These are phyloP conservation scores for Colletotrichum melonis DNA, from an alignment of 2,329 filamentous ascomycete genomes.

Conservation along the genomic window DNA sequence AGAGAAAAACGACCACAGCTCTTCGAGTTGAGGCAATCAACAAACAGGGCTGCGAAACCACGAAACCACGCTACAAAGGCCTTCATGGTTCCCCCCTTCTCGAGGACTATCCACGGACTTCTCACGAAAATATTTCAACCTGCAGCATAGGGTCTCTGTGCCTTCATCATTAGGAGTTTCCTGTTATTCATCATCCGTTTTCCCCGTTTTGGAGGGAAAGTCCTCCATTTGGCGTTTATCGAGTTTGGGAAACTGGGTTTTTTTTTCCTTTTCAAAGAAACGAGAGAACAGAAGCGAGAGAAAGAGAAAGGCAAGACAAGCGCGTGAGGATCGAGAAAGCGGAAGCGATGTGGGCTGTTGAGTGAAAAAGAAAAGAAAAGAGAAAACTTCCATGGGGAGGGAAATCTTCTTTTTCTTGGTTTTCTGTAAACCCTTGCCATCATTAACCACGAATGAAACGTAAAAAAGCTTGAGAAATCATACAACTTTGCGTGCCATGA, in stretches of 20 bases:
- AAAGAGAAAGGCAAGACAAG: neutral
- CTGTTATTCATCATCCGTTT: slow-evolving; percentile 6
- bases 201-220: neutral
- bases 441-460: neutral
- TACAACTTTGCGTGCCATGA: neutral
- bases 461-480: neutral
- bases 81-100: neutral
- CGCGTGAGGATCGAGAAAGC: neutral
- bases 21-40: neutral
- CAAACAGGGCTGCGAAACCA: slow-evolving; percentile 1
- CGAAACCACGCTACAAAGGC: slow-evolving; percentile 1
- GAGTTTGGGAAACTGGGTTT: slow-evolving; percentile 21
- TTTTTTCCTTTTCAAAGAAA: slow-evolving; percentile 16
- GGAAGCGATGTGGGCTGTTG: neutral
- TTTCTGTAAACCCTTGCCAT: neutral
- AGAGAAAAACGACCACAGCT: neutral
- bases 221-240: slow-evolving; percentile 26
- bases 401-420: neutral
- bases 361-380: neutral
- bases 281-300: slow-evolving; percentile 5
- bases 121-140: slow-evolving; percentile 27
- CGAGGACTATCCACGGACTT: slow-evolving; percentile 5
- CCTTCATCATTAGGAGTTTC: slow-evolving; percentile 36
- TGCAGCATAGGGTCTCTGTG: slow-evolving; percentile 31
- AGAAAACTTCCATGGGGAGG: neutral